These are phyloP conservation scores for Orbilia blumenaviensis DNA, from an alignment of 2,329 filamentous ascomycete species.

Conservation along the genomic window DNA sequence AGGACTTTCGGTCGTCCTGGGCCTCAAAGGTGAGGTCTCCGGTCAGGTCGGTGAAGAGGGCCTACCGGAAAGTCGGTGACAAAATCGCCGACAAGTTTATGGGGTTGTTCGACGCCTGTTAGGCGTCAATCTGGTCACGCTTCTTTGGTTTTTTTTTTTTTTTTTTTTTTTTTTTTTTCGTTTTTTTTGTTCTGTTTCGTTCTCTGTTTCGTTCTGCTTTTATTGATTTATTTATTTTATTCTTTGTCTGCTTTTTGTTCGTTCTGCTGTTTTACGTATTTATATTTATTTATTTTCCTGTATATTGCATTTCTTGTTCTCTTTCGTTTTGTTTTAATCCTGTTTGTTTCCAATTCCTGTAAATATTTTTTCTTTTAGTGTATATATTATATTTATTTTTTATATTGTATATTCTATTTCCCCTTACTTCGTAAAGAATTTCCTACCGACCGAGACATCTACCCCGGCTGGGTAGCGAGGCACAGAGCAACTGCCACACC, in stretches of 20 bases:
- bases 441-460: no score
- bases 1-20: constrained; percentile 10
- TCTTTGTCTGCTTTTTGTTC: background rate
- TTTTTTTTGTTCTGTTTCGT: background rate
- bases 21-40: constrained; percentile 20
- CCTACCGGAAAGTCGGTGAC: constrained; percentile 24
- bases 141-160: constrained; percentile 1
- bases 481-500: no score
- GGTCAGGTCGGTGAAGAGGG: constrained; percentile 11
- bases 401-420: background rate
- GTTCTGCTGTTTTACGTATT: background rate
- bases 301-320: background rate
- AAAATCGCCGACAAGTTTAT: background rate
- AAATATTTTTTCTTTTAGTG: background rate
- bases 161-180: background rate
- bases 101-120: background rate
- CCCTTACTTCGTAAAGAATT: background rate
- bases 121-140: background rate
- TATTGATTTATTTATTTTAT: background rate
- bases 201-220: background rate
- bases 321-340: background rate
- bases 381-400: background rate
- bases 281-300: background rate
- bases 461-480: no score
- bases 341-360: background rate